Evolutionary conservation across 345 rosid species (phyloP).

Genomic region (Camelina hispida): DNA sequence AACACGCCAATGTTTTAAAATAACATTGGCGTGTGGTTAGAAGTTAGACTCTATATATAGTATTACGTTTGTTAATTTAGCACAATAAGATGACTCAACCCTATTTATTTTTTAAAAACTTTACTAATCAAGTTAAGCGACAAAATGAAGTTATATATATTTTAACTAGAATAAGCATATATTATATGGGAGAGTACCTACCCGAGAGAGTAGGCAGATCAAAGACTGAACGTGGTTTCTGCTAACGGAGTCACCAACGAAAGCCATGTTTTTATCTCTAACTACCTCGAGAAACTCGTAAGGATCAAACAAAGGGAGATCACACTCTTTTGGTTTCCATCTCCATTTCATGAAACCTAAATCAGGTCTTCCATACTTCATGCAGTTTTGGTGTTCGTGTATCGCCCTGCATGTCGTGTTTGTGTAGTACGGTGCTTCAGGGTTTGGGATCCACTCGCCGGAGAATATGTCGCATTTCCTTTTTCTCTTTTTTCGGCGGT

Average conservation of each 20-base stretch:
- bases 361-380: conserved; percentile 84
- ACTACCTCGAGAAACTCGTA: conserved; percentile 71
- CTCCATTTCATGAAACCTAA: conserved; percentile 75
- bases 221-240: conserved; percentile 92
- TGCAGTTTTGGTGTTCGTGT: conserved; percentile 89
- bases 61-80: too few species aligned
- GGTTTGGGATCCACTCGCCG: conserved; percentile 81
- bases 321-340: conserved; percentile 84
- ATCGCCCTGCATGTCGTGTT: conserved; percentile 84
- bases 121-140: neutral
- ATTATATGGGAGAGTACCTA: neutral
- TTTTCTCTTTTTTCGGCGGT: conserved; percentile 7
- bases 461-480: conserved; percentile 63
- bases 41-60: too few species aligned
- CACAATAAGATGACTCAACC: too few species aligned
- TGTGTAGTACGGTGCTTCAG: conserved; percentile 74
- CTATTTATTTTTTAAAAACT: too few species aligned
- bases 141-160: neutral
- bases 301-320: conserved; percentile 74
- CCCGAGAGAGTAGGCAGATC: conserved; percentile 67
- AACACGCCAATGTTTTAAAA: too few species aligned
- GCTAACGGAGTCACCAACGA: conserved; percentile 83
- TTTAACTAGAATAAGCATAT: neutral
- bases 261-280: conserved; percentile 72
- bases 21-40: too few species aligned